A percentile compares a stretch with the other conserved stretches of the same genome.
Evolutionary conservation across 2,329 filamentous ascomycete species (phyloP).

Genomic region (Daldinia eschscholtzii): DNA sequence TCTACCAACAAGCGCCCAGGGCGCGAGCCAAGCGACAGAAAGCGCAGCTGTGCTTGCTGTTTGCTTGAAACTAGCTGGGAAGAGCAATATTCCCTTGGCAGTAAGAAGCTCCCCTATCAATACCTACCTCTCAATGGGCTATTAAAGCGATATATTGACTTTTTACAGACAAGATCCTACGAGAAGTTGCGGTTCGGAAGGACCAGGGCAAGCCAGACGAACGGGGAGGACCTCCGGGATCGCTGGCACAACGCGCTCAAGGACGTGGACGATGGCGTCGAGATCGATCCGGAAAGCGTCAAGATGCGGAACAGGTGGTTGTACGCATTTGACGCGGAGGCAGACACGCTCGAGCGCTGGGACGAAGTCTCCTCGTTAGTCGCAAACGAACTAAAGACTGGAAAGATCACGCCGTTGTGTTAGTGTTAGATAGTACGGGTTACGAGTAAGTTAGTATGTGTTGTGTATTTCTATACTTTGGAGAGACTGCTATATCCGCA

Average conservation of each 20-base stretch:
- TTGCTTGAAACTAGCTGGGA: slow-evolving; percentile 59
- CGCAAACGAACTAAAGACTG: slow-evolving; percentile 53
- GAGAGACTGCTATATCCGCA: background rate
- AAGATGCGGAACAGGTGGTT: slow-evolving; percentile 63
- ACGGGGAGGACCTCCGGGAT: slow-evolving; percentile 59
- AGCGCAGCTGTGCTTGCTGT: slow-evolving; percentile 62
- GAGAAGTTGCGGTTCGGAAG: slow-evolving; percentile 59
- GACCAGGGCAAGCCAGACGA: slow-evolving; percentile 58
- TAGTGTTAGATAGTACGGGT: slow-evolving; percentile 12
- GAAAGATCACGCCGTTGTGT: slow-evolving; percentile 56
- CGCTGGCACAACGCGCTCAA: slow-evolving; percentile 60
- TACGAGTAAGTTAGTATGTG: background rate
- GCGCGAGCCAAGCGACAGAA: slow-evolving; percentile 67
- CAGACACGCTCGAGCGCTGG: slow-evolving; percentile 59
- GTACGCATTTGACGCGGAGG: slow-evolving; percentile 62
- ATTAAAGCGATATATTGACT: background rate
- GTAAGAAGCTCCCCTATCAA: slow-evolving; percentile 43
- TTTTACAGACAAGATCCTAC: slow-evolving; percentile 56
- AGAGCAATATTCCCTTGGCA: slow-evolving; percentile 56
- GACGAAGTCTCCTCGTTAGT: slow-evolving; percentile 56
- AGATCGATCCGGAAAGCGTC: slow-evolving; percentile 60
- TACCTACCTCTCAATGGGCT: background rate
- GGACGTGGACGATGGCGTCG: slow-evolving; percentile 56
- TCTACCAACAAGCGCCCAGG: slow-evolving; percentile 66
- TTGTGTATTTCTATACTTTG: background rate